Conservation (phyloP, 139 green algal species). For the Gonium pectorale region DNA sequence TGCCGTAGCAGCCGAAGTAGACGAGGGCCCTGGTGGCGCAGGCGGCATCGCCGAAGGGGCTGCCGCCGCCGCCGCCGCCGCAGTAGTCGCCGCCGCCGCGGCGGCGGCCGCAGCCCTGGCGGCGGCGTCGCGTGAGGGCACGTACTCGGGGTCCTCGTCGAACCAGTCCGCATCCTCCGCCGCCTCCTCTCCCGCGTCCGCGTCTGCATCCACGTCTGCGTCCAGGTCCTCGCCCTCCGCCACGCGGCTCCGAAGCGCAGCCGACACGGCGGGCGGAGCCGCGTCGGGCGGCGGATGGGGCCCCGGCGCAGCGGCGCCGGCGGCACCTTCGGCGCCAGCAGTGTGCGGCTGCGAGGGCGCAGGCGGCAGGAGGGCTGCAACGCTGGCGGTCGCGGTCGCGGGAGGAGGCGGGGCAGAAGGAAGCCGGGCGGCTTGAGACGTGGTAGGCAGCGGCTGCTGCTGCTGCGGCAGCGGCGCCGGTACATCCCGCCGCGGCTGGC, state of each 20-base stretch:
- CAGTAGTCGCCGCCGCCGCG: not conserved
- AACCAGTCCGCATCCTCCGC: constrained; percentile 42
- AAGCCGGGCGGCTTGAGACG: no score
- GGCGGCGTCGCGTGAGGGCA: not conserved
- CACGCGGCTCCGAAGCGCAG: not conserved
- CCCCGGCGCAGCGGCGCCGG: no score
- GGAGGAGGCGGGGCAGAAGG: no score
- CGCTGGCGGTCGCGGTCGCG: no score
- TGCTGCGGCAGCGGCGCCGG: not conserved
- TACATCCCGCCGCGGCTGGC: no score
- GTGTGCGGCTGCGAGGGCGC: not conserved
- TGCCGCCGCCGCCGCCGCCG: not conserved
- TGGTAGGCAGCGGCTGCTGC: not conserved
- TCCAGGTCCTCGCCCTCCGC: not conserved
- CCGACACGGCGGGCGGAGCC: not conserved
- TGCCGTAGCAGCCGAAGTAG: not conserved
- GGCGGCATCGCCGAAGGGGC: not conserved
- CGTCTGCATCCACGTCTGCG: not conserved
- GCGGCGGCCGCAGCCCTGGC: not conserved
- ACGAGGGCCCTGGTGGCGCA: not conserved
- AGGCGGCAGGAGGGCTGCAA: no score
- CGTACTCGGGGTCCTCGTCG: constrained; percentile 38
- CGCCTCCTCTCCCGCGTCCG: constrained; percentile 18
- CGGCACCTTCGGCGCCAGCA: no score
- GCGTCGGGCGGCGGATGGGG: no score